Evolutionary conservation across 1,139 yeast species (phyloP).

Genomic region (Kurtzmaniella quercitrusa): DNA sequence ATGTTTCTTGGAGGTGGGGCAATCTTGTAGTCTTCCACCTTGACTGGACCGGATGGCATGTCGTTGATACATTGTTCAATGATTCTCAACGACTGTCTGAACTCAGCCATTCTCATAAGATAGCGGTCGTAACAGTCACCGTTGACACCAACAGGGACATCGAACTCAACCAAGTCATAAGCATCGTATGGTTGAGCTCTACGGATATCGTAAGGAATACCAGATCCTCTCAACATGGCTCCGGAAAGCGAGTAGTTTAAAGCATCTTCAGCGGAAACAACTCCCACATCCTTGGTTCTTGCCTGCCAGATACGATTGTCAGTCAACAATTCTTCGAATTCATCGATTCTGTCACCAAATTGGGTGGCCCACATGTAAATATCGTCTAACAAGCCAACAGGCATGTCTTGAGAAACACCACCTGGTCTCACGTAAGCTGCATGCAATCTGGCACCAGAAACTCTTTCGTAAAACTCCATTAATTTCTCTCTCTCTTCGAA

Average conservation of each 20-base stretch:
- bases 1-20: slow-evolving; percentile 75
- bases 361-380: slow-evolving; percentile 97
- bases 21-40: slow-evolving; percentile 86
- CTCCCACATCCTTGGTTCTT: slow-evolving; percentile 79
- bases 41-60: slow-evolving; percentile 91
- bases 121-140: slow-evolving; percentile 94
- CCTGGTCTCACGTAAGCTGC: slow-evolving; percentile 90
- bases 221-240: slow-evolving; percentile 89
- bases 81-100: slow-evolving; percentile 85
- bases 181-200: slow-evolving; percentile 91
- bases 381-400: slow-evolving; percentile 82
- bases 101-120: slow-evolving; percentile 84
- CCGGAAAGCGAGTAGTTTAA: slow-evolving; percentile 78
- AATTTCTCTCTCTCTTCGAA: slow-evolving; percentile 91
- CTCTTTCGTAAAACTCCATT: slow-evolving; percentile 92
- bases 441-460: slow-evolving; percentile 87
- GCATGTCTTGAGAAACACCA: slow-evolving; percentile 87
- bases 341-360: slow-evolving; percentile 90
- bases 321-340: slow-evolving; percentile 83
- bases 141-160: slow-evolving; percentile 78
- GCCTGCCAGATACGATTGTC: slow-evolving; percentile 93
- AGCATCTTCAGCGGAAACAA: slow-evolving; percentile 83
- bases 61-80: slow-evolving; percentile 87
- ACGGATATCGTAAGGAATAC: slow-evolving; percentile 83
- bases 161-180: slow-evolving; percentile 81